Evolutionary conservation across 306 rosid genomes (phyloP), one percentile per base, ranked within the genome.

Genomic region (Quercus aquifolioides): DNA sequence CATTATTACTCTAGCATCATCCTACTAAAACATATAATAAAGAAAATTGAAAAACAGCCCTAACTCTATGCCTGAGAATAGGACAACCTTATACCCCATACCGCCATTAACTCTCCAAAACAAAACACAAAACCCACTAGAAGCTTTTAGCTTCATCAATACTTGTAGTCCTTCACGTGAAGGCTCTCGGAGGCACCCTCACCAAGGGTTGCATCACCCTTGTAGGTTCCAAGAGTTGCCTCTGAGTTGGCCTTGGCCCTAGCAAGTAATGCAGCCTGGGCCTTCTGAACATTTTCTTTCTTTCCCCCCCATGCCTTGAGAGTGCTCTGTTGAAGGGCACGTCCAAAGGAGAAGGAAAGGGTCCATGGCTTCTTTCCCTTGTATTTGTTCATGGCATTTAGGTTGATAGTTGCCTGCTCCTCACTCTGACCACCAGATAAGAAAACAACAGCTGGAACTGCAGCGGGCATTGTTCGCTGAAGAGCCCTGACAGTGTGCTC

Each of bases 381-480:
- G 33, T 85, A 81, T 69, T 79, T 63, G 89, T 93, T 93, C 97
- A 93, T 93, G 4, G 98, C 97, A 55, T 91, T 86, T 5, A 93
- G 93, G 82, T 93, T 91, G 14, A 83, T 60, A 17, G 94, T 87
- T 11, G 94, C 98, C 80, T 93, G 93, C 81, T 93, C 97, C 85
- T 93, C 98, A 30, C 98, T 91, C 83, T 93, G 98, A n/a, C 98
- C 98, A 1, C 98, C 97, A 6, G 98, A 91, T 74, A 93, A 83
- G 88, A 93, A 93, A 41, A 91, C 93, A 0, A 91, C 85, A 4
- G 94, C 98, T 0, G 98, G 98, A 62, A 93, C 97, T 0, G 94
- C 94, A 0, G 97, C 75, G 0, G 98, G 98, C 20, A 92, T 90
- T 0, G 98, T 93, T 28, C 97, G 76, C 82, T 68, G 84, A 80